These are phyloP conservation scores for Aspergillus funiculosus DNA, from an alignment of 495 filamentous ascomycete species.

Conservation along the genomic window DNA sequence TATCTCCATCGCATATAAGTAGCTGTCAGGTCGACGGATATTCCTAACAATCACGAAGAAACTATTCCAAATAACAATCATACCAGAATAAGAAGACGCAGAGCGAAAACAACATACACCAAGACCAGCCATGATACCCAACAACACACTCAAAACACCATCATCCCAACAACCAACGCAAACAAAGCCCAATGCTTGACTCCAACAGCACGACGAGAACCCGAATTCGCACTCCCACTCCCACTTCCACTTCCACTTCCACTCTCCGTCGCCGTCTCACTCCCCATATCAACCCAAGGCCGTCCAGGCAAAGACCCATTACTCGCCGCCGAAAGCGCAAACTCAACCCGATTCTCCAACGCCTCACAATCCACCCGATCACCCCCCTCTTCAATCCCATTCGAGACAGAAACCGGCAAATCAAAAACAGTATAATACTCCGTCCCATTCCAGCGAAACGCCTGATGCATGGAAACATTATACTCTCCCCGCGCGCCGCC, in stretches of 20 bases:
- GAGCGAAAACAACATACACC: no score
- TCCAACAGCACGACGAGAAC: no score
- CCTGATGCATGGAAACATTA: conserved; percentile 64
- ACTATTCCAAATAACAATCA: no score
- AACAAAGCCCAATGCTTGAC: conserved; percentile 2
- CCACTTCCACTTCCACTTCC: no score
- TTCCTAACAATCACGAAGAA: no score
- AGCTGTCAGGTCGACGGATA: no score
- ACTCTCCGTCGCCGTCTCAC: neutral
- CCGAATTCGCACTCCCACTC: no score
- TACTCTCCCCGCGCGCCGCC: conserved; percentile 33
- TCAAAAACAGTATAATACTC: conserved; percentile 66
- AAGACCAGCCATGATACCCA: no score
- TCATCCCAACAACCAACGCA: conserved; percentile 1
- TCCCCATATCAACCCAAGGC: conserved; percentile 8
- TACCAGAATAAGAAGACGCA: no score
- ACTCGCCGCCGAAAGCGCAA: conserved; percentile 11
- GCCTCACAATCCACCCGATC: conserved; percentile 22
- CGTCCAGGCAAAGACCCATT: conserved; percentile 9
- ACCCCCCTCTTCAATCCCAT: conserved; percentile 41
- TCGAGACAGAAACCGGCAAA: conserved; percentile 61
- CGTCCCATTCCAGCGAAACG: conserved; percentile 54
- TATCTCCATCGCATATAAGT: no score
- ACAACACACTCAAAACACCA: neutral
- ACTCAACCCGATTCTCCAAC: conserved; percentile 21